Evolutionary conservation across 805 yeast species (phyloP).

Genomic region (Schwanniomyces sp.): DNA sequence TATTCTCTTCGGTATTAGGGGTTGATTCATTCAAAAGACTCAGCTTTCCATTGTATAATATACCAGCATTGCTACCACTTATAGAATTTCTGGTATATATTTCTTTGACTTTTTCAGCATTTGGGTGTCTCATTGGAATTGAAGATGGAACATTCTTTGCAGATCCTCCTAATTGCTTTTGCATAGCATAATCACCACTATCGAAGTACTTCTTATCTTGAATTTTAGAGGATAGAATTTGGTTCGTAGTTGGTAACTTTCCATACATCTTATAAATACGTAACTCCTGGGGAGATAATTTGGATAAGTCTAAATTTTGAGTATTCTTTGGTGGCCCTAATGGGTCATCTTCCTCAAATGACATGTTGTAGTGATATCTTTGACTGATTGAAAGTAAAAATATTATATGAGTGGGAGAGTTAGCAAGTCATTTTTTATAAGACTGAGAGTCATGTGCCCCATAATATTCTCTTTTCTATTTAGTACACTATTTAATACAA

Average conservation of each 20-base stretch:
- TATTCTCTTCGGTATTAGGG: slow-evolving; percentile 17
- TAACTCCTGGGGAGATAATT: slow-evolving; percentile 75
- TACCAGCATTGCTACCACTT: slow-evolving; percentile 46
- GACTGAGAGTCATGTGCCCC: slow-evolving; percentile 1
- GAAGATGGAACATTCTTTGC: slow-evolving; percentile 27
- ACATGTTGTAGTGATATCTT: slow-evolving; percentile 15
- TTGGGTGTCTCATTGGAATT: slow-evolving; percentile 47
- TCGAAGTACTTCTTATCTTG: slow-evolving; percentile 91
- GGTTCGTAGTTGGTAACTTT: slow-evolving; percentile 77
- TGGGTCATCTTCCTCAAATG: slow-evolving; percentile 48
- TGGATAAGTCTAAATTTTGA: slow-evolving; percentile 52
- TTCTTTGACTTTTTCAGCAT: slow-evolving; percentile 59
- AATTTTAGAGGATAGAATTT: slow-evolving; percentile 68
- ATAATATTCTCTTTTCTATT: neutral
- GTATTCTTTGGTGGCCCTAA: slow-evolving; percentile 47
- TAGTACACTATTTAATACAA: neutral
- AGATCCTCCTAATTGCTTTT: slow-evolving; percentile 41
- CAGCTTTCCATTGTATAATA: slow-evolving; percentile 50
- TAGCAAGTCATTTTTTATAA: slow-evolving; percentile 1
- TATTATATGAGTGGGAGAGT: neutral
- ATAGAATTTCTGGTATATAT: slow-evolving; percentile 58
- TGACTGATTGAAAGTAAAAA: neutral
- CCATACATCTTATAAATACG: slow-evolving; percentile 81
- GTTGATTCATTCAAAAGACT: slow-evolving; percentile 55
- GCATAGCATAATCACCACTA: slow-evolving; percentile 91